Base-by-base conservation (phyloP, 1,284 basidiomycete species). In the Ustilago xerochloae region DNA sequence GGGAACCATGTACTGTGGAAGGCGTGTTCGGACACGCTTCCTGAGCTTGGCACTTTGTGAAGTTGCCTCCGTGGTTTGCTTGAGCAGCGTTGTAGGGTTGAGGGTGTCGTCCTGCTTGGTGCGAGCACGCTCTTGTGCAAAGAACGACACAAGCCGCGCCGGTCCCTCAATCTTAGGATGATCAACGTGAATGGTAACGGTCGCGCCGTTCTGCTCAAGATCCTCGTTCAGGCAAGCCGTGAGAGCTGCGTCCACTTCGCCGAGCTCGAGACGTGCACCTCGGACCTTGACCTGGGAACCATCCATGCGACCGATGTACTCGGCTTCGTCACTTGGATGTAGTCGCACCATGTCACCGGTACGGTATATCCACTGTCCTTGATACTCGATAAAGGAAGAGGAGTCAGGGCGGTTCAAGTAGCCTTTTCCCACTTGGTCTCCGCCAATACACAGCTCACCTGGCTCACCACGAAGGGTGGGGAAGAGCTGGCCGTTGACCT, bases 241-340 rank as follows among this genome's bases (percentile, higher is more conserved):
- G 29, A 78, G 60, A 5, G 67, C 75, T 4, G 63, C 39, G 38
- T 78, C 79, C 4, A 83, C 74, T 62, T 83, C 81, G 33, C 68
- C 72, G 15, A 83, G 74, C 60, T 83, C 81, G 16, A 83, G 73
- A 38, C 81, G 73, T 9, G 78, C 81, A 2, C 81, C 81, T 35
- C 80, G 69, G 4, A 83, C 69, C 55, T 83, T 83, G 65, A 83
- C 79, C 54, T 83, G 81, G 0, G 69, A 77, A 43, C 62, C 63
- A 32, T 75, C 79, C 48, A 75, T 57, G 22, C 81, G 77, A 12
- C 80, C 81, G n/a, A 82, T 67, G 50, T 81, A 81, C 50, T 82
- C 74, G 29, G 67, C 72, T 24, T 70, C 63, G 51, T 79, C 77
- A 41, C 38, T 57, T 2, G 80, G 74, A 16, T 70, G 58, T 51